Percentiles rank a stretch among this genome's conserved stretches.
These are phyloP conservation scores for Phytophthora ramorum DNA, from an alignment of 352 stramenopile genomes.

Conservation along the genomic window DNA sequence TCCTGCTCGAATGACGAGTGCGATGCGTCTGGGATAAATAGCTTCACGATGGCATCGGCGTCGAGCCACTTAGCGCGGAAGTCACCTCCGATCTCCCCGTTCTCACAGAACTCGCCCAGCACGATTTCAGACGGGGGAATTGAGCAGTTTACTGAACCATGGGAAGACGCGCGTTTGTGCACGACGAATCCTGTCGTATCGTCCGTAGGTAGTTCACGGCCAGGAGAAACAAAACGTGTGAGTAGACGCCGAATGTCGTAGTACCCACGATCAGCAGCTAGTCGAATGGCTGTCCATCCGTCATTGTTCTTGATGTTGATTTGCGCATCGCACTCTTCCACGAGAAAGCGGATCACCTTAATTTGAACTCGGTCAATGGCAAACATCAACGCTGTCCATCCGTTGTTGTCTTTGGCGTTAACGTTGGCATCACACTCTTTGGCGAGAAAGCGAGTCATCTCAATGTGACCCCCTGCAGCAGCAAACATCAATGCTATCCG, in stretches of 20 bases:
- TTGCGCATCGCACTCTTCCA: too few relatives aligned
- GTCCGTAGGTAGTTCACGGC: background rate
- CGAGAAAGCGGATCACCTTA: too few relatives aligned
- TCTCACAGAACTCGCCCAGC: background rate
- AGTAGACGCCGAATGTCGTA: conserved; percentile 1
- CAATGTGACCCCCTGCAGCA: background rate
- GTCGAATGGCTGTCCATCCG: background rate
- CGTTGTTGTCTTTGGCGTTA: background rate
- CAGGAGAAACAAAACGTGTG: background rate
- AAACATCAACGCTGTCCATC: background rate
- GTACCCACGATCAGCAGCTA: background rate
- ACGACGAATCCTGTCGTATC: background rate
- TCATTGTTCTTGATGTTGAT: too few relatives aligned
- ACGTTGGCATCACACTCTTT: background rate
- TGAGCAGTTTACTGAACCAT: background rate
- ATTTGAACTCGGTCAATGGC: background rate
- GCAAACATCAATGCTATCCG: background rate
- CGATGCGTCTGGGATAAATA: conserved; percentile 7
- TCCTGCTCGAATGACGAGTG: conserved; percentile 3
- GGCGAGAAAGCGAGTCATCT: background rate
- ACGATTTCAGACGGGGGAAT: conserved; percentile 13
- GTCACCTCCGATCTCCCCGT: conserved; percentile 1
- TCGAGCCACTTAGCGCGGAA: conserved; percentile 27
- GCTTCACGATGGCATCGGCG: conserved; percentile 17
- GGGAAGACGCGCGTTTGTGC: too few relatives aligned